These are phyloP conservation scores for Ehretia macrophylla DNA, from an alignment of 257 asterid genomes.

Conservation along the genomic window DNA sequence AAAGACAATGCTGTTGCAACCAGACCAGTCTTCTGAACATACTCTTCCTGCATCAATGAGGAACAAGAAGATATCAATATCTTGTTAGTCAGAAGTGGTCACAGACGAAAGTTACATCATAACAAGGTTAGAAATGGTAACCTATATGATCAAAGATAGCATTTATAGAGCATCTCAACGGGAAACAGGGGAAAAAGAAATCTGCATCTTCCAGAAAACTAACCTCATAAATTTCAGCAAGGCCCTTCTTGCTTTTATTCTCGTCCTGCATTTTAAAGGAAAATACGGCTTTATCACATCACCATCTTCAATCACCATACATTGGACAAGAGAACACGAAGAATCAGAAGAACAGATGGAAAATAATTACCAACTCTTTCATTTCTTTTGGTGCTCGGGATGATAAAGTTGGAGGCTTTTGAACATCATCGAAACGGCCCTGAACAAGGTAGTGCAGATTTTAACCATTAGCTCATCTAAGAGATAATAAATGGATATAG, in stretches of 20 bases:
- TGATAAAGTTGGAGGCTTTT: conserved; percentile 57
- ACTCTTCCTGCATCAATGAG: conserved; percentile 66
- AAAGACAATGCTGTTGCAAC: conserved; percentile 65
- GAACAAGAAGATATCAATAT: conserved; percentile 6
- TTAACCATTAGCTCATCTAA: neutral
- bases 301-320: conserved; percentile 9
- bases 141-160: neutral
- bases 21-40: conserved; percentile 89
- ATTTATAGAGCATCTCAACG: neutral
- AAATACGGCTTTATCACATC: neutral
- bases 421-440: conserved; percentile 90
- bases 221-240: conserved; percentile 89
- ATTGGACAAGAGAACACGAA: conserved; percentile 12
- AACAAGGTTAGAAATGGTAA: no score
- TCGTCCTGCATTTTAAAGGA: conserved; percentile 60
- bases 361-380: conserved; percentile 59
- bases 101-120: neutral
- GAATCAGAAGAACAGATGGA: conserved; percentile 5
- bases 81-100: conserved; percentile 5
- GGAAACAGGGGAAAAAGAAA: neutral
- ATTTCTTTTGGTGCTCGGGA: conserved; percentile 63
- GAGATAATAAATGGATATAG: conserved; percentile 2
- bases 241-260: conserved; percentile 90
- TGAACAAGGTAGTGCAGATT: conserved; percentile 16
- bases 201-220: conserved; percentile 2